Evolutionary conservation across 2,329 filamentous ascomycete species (phyloP), one percentile per base, ranked within the genome.

Genomic region (Ceratocystis huliohia): DNA sequence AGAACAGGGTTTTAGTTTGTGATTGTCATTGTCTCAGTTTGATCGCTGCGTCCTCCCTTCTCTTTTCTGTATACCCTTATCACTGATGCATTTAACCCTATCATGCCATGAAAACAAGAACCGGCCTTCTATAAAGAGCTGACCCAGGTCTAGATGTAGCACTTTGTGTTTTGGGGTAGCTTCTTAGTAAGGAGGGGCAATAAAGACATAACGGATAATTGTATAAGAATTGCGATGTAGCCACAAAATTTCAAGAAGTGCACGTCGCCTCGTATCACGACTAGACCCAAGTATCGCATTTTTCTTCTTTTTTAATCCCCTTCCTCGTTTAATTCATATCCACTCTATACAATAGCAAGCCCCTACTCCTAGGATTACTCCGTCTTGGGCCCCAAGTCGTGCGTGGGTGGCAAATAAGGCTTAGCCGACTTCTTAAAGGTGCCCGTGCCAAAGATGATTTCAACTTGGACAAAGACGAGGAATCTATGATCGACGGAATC

Each of bases 1-100:
- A 57, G 25, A 57, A 17, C 53, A 57, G 28, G 53, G 53, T 57
- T 57, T 33, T 57, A 57, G 53, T 28, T 57, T 57, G 53, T 57
- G 53, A 57, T 57, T 33, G 28, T 17, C 53, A 57, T 57, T 53
- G 48, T 53, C 48, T 13, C 48, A 53, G 8, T 10, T 53, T 53
- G 48, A 25, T 53, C 20, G 15, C 20, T 53, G 20, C 20, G 20
- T 25, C 48, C 53, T 57, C 17, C n/a, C 22, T 17, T 57, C 25
- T 33, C 17, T 17, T 17, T 22, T 33, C 2, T 3, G 7, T 5
- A 5, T 17, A 57, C 53, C 53, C 53, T 57, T 33, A 17, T 30
- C 2, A 2, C 13, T 57, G 17, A 15, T 4, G 20, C 53, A 37
- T n/a, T 7, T 57, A 57, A 57, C 53, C 53, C 53, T 57, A 57